A percentile compares a stretch with the other conserved stretches of the same genome.
phyloP scores from a whole-genome alignment of 495 filamentous ascomycete species.

The Astrothelium macrocarpum region DNA sequence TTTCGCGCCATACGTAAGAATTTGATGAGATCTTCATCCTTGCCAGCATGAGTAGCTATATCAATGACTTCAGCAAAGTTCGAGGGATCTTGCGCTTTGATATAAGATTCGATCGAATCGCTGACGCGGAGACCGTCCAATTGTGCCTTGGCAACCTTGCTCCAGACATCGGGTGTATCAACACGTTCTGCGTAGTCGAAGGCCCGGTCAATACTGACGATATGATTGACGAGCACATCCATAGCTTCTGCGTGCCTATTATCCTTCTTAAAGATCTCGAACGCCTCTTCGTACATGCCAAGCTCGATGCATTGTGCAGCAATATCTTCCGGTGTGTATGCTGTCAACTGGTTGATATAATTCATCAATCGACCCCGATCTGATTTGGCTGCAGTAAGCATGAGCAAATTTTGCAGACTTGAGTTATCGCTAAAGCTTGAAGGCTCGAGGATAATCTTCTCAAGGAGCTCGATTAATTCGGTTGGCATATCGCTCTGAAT shows the following conservation, averaged over 20 bases:
- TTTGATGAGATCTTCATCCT: slow-evolving; percentile 96
- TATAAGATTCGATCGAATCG: slow-evolving; percentile 94
- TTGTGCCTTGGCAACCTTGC: slow-evolving; percentile 96
- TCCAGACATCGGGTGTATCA: slow-evolving; percentile 97
- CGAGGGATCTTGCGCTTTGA: slow-evolving; percentile 82
- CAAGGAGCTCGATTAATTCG: slow-evolving; percentile 92
- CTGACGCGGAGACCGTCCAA: slow-evolving; percentile 88
- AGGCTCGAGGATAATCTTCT: slow-evolving; percentile 98
- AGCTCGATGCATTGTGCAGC: slow-evolving; percentile 88
- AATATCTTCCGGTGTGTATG: slow-evolving; percentile 87
- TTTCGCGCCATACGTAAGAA: slow-evolving; percentile 95
- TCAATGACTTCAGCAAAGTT: slow-evolving; percentile 97
- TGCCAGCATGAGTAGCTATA: slow-evolving; percentile 88
- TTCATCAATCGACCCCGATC: slow-evolving; percentile 94
- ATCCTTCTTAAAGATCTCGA: slow-evolving; percentile 97
- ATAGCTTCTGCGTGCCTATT: slow-evolving; percentile 77
- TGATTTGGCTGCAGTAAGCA: slow-evolving; percentile 93
- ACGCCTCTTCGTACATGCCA: slow-evolving; percentile 92
- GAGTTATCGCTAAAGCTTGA: slow-evolving; percentile 95
- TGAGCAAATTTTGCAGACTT: slow-evolving; percentile 91
- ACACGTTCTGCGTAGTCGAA: slow-evolving; percentile 95
- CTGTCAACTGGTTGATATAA: slow-evolving; percentile 84
- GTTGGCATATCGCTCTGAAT: slow-evolving; percentile 79
- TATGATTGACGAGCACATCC: slow-evolving; percentile 89
- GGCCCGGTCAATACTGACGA: slow-evolving; percentile 96